Evolutionary conservation across 2,329 filamentous ascomycete genomes (phyloP).

Genomic region (Thielaviopsis populi): DNA sequence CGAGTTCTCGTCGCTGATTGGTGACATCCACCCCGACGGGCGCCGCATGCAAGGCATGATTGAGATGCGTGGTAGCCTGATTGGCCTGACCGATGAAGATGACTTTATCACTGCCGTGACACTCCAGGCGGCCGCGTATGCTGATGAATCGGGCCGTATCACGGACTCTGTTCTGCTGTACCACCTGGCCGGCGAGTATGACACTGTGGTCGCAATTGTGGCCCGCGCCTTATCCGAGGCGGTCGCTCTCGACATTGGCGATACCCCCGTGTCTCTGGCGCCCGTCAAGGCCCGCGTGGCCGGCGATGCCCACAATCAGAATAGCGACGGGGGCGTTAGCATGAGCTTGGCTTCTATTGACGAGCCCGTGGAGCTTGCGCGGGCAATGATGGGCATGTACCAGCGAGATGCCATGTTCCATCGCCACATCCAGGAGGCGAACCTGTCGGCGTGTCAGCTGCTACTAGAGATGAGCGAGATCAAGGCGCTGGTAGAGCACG

Average conservation of each 20-base stretch:
- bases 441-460: constrained; percentile 40
- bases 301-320: constrained; percentile 34
- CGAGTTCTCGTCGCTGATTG: constrained; percentile 85
- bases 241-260: constrained; percentile 70
- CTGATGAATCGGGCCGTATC: constrained; percentile 83
- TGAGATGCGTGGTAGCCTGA: constrained; percentile 67
- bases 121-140: constrained; percentile 76
- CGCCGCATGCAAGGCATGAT: constrained; percentile 74
- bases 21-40: constrained; percentile 78
- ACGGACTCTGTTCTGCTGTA: constrained; percentile 91
- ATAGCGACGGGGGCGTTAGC: constrained; percentile 38
- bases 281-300: constrained; percentile 58
- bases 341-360: constrained; percentile 35
- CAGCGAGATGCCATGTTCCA: constrained; percentile 47
- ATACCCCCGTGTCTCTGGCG: constrained; percentile 62
- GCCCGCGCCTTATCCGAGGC: constrained; percentile 83
- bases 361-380: constrained; percentile 44
- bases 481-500: constrained; percentile 39
- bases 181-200: constrained; percentile 87
- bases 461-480: constrained; percentile 47
- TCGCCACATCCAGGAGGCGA: constrained; percentile 40
- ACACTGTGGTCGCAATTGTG: constrained; percentile 80
- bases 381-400: constrained; percentile 49
- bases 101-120: constrained; percentile 89
- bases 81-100: constrained; percentile 62